phyloP scores from a whole-genome alignment of 106 monocot genomes.

The Allium cepa region DNA sequence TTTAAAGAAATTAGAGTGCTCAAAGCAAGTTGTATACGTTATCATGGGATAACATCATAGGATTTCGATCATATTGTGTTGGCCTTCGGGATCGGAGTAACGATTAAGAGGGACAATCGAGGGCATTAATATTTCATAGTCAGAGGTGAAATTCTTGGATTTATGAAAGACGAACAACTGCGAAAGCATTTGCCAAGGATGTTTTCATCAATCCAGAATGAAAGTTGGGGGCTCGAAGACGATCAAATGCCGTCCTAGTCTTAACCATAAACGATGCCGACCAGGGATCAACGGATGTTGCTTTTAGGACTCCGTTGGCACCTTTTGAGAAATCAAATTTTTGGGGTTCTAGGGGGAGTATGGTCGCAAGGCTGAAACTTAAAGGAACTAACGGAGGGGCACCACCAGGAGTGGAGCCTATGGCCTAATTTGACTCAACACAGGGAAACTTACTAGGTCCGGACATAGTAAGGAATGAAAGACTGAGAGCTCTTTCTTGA shows the following conservation, averaged over 20 bases:
- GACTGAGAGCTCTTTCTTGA: slow-evolving; percentile 12
- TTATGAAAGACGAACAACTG: slow-evolving; percentile 76
- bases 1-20: too few relatives aligned
- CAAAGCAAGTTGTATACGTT: too few relatives aligned
- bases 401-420: slow-evolving; percentile 9
- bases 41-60: too few relatives aligned
- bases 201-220: slow-evolving; percentile 84
- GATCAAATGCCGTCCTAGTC: slow-evolving; percentile 88
- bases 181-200: slow-evolving; percentile 61
- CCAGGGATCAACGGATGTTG: too few relatives aligned
- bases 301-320: too few relatives aligned
- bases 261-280: too few relatives aligned
- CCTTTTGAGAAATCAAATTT: too few relatives aligned
- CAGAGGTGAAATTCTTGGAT: slow-evolving; percentile 79
- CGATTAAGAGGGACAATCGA: background rate
- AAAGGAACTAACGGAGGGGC: too few relatives aligned
- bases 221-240: slow-evolving; percentile 94
- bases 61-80: too few relatives aligned
- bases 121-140: slow-evolving; percentile 30
- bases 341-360: too few relatives aligned
- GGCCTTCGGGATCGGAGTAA: too few relatives aligned
- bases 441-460: slow-evolving; percentile 6
- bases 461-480: slow-evolving; percentile 17
- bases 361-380: too few relatives aligned
- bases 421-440: slow-evolving; percentile 15